Percentiles rank a stretch among this genome's conserved stretches.
Conservation (phyloP, 2,329 filamentous ascomycete genomes). For the Hypoxylon sp. region DNA sequence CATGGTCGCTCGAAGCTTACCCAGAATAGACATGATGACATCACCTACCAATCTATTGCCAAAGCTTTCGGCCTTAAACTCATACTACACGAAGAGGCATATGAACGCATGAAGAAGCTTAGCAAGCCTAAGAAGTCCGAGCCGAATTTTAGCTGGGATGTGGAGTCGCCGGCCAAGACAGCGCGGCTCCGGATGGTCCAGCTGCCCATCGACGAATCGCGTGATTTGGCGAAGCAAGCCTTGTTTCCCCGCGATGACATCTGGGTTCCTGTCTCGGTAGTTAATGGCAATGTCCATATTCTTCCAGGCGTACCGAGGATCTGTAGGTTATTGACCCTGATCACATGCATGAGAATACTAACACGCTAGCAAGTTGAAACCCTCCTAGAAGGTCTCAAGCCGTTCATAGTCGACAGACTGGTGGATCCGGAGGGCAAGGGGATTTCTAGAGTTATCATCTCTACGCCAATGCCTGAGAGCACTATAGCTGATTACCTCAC, state of each 20-base stretch:
- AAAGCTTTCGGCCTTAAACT: conserved; percentile 87
- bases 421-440: conserved; percentile 86
- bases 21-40: conserved; percentile 86
- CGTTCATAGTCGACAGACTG: conserved; percentile 77
- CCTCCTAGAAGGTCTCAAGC: conserved; percentile 83
- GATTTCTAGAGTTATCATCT: conserved; percentile 83
- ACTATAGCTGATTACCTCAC: conserved; percentile 86
- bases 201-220: conserved; percentile 80
- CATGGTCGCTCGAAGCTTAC: conserved; percentile 41
- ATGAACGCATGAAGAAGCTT: conserved; percentile 85
- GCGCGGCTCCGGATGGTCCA: conserved; percentile 94
- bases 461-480: conserved; percentile 90
- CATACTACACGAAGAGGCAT: conserved; percentile 81
- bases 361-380: conserved; percentile 70
- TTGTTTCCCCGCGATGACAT: conserved; percentile 84
- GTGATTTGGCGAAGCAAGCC: conserved; percentile 78
- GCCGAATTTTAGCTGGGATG: conserved; percentile 86
- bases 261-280: conserved; percentile 91
- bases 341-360: conserved; percentile 5
- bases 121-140: conserved; percentile 81
- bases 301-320: conserved; percentile 89
- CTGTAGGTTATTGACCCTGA: conserved; percentile 64
- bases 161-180: conserved; percentile 80
- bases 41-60: conserved; percentile 94
- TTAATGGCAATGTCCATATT: conserved; percentile 95